Evolutionary conservation across 1,139 yeast genomes (phyloP), one percentile per base, ranked within the genome.

Genomic region (Geotrichum carabidarum): DNA sequence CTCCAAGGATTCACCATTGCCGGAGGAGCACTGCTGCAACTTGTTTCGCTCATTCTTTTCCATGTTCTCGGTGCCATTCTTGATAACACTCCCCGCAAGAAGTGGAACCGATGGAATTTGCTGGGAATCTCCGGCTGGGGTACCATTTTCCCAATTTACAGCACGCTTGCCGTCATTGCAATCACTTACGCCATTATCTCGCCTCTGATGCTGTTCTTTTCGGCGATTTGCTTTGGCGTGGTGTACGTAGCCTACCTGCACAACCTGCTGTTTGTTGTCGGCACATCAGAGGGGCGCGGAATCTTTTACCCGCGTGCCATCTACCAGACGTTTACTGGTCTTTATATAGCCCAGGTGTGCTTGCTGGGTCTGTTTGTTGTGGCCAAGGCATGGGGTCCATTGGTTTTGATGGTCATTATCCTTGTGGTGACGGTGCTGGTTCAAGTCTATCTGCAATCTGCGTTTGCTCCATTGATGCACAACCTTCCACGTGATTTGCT

Each of bases 341-440:
- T 93, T 47, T 93, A 93, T 69, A 71, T 93, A 61, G 95, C 94
- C 18, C 93, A 93, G 71, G 71, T 90, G 35, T 88, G 96, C 74
- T 67, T 93, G 66, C 72, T 91, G 60, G 97, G 95, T 55, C 75
- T 93, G 60, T 89, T 90, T 68, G 88, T 83, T 31, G 89, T 90
- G 65, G 94, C 95, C 60, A 88, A 89, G 76, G 87, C 95, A 56
- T 91, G 96, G 96, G 97, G 96, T 42, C 95, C 96, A 48, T 79
- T 91, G 60, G 91, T 80, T 14, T 73, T 93, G 53, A 89, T 86
- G 70, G 84, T 80, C 8, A 77, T 88, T 56, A 74, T 83, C 54
- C 65, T 89, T 14, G 80, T 75, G 14, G 75, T 78, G 59, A 89
- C 97, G 0, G 78, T 80, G 4, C 80, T 81, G 64, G 77, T 81